Evolutionary conservation across 225 moss, liverwort and hornwort genomes (phyloP).

Genomic region (Pseudoscleropodium purum): DNA sequence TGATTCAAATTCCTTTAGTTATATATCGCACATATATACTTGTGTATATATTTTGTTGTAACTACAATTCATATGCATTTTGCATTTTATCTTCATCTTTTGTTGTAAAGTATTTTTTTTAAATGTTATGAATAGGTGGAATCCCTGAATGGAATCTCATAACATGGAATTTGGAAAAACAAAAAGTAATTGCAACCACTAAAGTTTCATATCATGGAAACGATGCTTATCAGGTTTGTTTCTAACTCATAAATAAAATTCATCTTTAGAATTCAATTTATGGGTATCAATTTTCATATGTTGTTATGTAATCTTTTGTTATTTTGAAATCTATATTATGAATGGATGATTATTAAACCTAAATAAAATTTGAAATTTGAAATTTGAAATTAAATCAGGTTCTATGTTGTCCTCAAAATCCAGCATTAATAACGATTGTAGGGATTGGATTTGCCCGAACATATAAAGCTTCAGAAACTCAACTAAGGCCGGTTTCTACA

Average conservation of each 20-base stretch:
- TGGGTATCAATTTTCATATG: too few relatives aligned
- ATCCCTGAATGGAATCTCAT: conserved; percentile 68
- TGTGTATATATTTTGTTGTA: neutral
- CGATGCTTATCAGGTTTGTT: conserved; percentile 54
- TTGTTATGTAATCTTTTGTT: too few relatives aligned
- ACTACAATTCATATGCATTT: too few relatives aligned
- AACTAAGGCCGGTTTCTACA: conserved; percentile 57
- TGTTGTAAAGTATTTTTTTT: rapidly evolving
- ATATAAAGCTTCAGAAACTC: conserved; percentile 51
- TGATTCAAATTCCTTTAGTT: neutral
- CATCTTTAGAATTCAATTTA: neutral
- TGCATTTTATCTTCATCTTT: too few relatives aligned
- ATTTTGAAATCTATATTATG: neutral
- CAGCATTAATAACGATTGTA: conserved; percentile 49
- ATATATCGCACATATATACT: too few relatives aligned
- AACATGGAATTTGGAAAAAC: conserved; percentile 82
- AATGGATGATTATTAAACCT: neutral
- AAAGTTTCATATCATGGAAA: conserved; percentile 61
- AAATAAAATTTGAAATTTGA: too few relatives aligned
- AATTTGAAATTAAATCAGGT: conserved; percentile 16
- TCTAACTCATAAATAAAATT: neutral
- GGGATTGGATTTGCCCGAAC: conserved; percentile 70
- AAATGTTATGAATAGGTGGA: conserved; percentile 8
- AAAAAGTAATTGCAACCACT: conserved; percentile 43
- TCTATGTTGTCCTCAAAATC: conserved; percentile 65